Evolutionary conservation across 1,284 basidiomycete genomes (phyloP).

Genomic region (Leucoagaricus sp.): DNA sequence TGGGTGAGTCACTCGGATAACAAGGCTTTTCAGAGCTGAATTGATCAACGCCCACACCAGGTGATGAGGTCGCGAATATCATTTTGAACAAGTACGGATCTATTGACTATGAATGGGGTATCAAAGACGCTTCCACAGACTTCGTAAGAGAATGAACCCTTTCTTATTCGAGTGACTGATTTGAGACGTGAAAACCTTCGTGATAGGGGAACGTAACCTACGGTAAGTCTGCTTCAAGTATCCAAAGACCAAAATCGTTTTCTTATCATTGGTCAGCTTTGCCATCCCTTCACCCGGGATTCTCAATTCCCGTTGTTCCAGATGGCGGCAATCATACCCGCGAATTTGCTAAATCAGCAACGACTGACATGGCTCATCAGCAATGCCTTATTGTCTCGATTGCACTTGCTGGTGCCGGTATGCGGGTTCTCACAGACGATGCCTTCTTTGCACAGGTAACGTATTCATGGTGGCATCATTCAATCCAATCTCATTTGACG

Average conservation of each 20-base stretch:
- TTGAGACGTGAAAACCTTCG: background rate
- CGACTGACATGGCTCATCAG: constrained; percentile 55
- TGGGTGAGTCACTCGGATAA: constrained; percentile 41
- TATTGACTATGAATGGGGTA: constrained; percentile 56
- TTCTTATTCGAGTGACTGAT: background rate
- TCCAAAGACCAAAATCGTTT: background rate
- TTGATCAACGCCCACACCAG: constrained; percentile 31
- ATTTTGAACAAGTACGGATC: constrained; percentile 53
- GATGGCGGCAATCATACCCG: constrained; percentile 68
- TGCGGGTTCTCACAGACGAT: constrained; percentile 57
- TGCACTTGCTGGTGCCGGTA: constrained; percentile 58
- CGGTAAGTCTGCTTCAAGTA: constrained; percentile 23
- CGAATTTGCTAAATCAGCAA: constrained; percentile 56
- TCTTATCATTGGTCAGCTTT: constrained; percentile 31
- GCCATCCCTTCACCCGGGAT: constrained; percentile 49
- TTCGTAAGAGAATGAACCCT: constrained; percentile 63
- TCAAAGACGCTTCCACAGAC: constrained; percentile 67
- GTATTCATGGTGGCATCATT: no score
- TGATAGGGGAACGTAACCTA: constrained; percentile 47
- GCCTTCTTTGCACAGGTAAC: constrained; percentile 41
- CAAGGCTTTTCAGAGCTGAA: background rate
- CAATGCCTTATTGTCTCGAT: constrained; percentile 58
- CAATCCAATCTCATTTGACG: background rate
- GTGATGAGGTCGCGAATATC: constrained; percentile 56
- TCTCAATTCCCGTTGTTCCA: constrained; percentile 54